phyloP scores from a whole-genome alignment of 306 rosid species.

The Vigna hirtella region DNA sequence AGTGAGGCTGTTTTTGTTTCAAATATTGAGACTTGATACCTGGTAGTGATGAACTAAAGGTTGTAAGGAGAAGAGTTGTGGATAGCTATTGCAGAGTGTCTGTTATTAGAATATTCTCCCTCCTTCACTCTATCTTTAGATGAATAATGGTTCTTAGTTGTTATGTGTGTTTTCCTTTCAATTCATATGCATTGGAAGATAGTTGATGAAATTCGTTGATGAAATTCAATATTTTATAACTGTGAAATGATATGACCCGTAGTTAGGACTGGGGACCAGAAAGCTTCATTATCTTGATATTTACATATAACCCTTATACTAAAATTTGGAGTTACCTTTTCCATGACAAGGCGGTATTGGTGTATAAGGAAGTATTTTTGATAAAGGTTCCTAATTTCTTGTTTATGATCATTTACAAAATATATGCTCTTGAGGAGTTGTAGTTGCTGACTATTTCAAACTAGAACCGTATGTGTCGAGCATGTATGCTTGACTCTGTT shows the following conservation, averaged over 20 bases:
- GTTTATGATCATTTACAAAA: background rate
- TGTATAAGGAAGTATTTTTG: background rate
- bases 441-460: slow-evolving; percentile 20
- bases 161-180: slow-evolving; percentile 21
- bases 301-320: slow-evolving; percentile 4
- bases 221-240: slow-evolving; percentile 20
- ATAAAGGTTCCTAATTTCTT: slow-evolving; percentile 1
- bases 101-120: slow-evolving; percentile 3
- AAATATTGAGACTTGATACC: background rate
- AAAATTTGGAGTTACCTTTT: slow-evolving; percentile 29
- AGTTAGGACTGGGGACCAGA: slow-evolving; percentile 7
- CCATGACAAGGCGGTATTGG: background rate
- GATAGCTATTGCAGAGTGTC: slow-evolving; percentile 1
- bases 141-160: slow-evolving; percentile 9
- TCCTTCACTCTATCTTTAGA: slow-evolving; percentile 25
- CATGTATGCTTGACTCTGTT: slow-evolving; percentile 21
- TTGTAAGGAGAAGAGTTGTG: background rate
- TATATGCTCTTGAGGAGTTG: background rate
- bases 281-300: slow-evolving; percentile 30
- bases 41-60: background rate
- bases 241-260: slow-evolving; percentile 21
- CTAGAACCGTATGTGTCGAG: slow-evolving; percentile 19
- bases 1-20: slow-evolving; percentile 13
- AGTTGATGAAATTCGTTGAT: slow-evolving; percentile 30
- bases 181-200: slow-evolving; percentile 10